These are phyloP conservation scores for Ustilago esculenta DNA, from an alignment of 1,284 basidiomycete genomes.

Conservation along the genomic window DNA sequence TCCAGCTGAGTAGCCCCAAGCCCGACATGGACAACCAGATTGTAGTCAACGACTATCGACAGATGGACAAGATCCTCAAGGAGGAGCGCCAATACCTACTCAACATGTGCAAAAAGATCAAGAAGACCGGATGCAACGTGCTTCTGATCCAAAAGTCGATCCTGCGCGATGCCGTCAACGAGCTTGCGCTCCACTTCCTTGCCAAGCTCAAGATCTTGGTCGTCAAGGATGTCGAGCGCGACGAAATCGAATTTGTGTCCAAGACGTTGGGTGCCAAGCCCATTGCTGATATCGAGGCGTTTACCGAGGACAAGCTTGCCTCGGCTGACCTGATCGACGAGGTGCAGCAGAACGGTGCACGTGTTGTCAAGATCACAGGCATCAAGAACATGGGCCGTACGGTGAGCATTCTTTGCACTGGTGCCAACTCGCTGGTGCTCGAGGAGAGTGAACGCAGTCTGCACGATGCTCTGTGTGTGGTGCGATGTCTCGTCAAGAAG, in stretches of 20 bases:
- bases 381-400: constrained; percentile 95
- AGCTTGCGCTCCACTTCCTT: constrained; percentile 97
- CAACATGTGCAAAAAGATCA: constrained; percentile 99
- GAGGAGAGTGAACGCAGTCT: constrained; percentile 97
- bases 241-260: constrained; percentile 97
- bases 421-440: constrained; percentile 89
- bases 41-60: constrained; percentile 98
- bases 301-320: constrained; percentile 98
- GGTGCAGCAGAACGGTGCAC: constrained; percentile 82
- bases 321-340: constrained; percentile 96
- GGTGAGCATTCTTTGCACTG: constrained; percentile 94
- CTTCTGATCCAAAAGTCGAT: constrained; percentile 99
- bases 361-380: constrained; percentile 93
- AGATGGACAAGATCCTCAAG: constrained; percentile 99
- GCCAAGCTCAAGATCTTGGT: constrained; percentile 97
- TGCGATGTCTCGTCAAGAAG: constrained; percentile 98
- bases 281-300: constrained; percentile 95
- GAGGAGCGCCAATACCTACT: constrained; percentile 98
- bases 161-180: constrained; percentile 96
- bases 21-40: constrained; percentile 99
- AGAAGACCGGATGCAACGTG: constrained; percentile 98
- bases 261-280: constrained; percentile 96
- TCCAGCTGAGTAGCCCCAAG: constrained; percentile 97
- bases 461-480: constrained; percentile 97
- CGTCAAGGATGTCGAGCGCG: constrained; percentile 97